These are phyloP conservation scores for Pontederia crassipes DNA, from an alignment of 176 grass and related monocot species.

Conservation along the genomic window DNA sequence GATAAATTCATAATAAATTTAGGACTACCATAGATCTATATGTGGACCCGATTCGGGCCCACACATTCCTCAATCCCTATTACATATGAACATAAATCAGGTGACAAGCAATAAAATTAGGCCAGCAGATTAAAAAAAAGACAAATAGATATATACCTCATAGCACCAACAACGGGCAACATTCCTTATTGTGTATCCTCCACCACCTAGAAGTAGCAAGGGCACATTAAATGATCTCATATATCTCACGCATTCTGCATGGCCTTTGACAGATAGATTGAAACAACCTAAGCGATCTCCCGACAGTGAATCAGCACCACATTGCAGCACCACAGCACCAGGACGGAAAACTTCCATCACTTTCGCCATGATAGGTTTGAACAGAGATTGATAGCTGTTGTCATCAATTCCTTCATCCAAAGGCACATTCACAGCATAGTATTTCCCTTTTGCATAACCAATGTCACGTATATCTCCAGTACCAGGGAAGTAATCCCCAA, in stretches of 20 bases:
- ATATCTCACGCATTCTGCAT: conserved; percentile 80
- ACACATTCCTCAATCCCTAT: no score
- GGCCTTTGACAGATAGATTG: conserved; percentile 78
- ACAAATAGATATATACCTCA: conserved; percentile 39
- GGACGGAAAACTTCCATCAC: conserved; percentile 85
- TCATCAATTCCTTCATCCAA: conserved; percentile 87
- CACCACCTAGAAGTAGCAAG: conserved; percentile 74
- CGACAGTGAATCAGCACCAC: conserved; percentile 81
- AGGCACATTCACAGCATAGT: conserved; percentile 79
- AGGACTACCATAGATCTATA: no score
- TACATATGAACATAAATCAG: no score
- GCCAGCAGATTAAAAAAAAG: neutral
- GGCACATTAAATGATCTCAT: conserved; percentile 98
- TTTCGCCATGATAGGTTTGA: conserved; percentile 76
- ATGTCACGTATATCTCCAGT: conserved; percentile 72
- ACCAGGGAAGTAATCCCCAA: conserved; percentile 82
- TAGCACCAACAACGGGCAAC: conserved; percentile 92
- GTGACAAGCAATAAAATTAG: neutral
- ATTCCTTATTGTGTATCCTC: conserved; percentile 94
- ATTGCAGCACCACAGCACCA: conserved; percentile 80
- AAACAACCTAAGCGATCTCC: conserved; percentile 87
- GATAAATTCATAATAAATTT: no score
- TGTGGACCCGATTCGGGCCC: no score
- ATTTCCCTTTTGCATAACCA: conserved; percentile 67
- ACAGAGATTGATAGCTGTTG: conserved; percentile 80